phyloP scores from a whole-genome alignment of 1,284 basidiomycete species.

The Cutaneotrichosporon sp. region DNA sequence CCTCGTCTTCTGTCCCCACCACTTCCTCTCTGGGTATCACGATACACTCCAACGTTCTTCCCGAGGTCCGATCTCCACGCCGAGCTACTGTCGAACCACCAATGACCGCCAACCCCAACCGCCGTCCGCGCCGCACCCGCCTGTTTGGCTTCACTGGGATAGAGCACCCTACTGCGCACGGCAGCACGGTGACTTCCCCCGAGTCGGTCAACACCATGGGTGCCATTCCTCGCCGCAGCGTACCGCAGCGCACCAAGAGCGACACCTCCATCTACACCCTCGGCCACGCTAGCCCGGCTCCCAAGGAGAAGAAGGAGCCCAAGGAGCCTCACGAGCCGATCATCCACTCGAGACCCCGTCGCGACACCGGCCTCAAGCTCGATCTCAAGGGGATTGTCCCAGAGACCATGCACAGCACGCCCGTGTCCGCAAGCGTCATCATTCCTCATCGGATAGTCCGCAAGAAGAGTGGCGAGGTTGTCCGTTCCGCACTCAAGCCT shows the following conservation, averaged over 20 bases:
- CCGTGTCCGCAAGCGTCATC: conserved; percentile 26
- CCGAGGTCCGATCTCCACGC: conserved; percentile 49
- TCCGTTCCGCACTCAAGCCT: conserved; percentile 87
- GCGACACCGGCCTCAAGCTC: conserved; percentile 52
- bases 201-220: conserved; percentile 4
- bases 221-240: conserved; percentile 30
- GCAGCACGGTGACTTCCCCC: conserved; percentile 3
- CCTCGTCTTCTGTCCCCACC: conserved; percentile 7
- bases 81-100: conserved; percentile 33
- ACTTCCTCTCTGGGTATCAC: conserved; percentile 17
- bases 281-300: conserved; percentile 17
- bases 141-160: conserved; percentile 53
- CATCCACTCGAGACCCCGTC: conserved; percentile 19
- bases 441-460: conserved; percentile 57
- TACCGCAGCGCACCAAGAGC: conserved; percentile 36
- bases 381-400: conserved; percentile 48
- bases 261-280: conserved; percentile 36
- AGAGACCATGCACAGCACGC: conserved; percentile 16
- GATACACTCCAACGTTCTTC: conserved; percentile 34
- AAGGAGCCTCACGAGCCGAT: conserved; percentile 16
- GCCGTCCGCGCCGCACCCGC: conserved; percentile 43
- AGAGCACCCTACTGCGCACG: conserved; percentile 8
- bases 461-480: conserved; percentile 89
- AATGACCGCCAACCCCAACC: conserved; percentile 30
- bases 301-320: conserved; percentile 13